Base-by-base conservation (phyloP, 345 rosid species). In the Lepidium aucheri region DNA sequence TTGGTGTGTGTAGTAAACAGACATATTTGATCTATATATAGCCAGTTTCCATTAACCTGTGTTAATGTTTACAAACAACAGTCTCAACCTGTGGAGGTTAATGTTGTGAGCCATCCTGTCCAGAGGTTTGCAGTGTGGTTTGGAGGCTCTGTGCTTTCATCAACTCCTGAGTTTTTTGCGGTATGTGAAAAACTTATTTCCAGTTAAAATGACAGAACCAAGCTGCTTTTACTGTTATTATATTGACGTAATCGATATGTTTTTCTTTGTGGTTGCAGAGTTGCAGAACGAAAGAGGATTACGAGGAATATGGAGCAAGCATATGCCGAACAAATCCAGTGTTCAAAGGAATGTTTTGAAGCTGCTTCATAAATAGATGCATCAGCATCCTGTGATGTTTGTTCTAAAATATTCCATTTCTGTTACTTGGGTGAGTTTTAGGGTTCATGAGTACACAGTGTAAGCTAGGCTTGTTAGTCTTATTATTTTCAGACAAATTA, bases 261-360 rank as follows among this genome's bases (percentile, higher is more conserved):
- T 38, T 30, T 4, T 4, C n/a, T n/a, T 65, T 60, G 8, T 9
- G 14, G 36, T 42, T 73, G 66, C 90, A 94, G 99, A 89, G 96
- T 63, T 88, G 96, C 74, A 97, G 93, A 76, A 94, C 99, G 60
- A 94, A 94, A 84, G 96, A 80, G 64, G 99, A 95, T 74, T 95
- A 95, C 0, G 96, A 91, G 67, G 99, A 95, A 78, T 84, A 80
- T 58, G 99, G 99, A 73, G 96, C 99, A 38, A 91, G 97, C 82
- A 89, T 95, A 59, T 95, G 99, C 76, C 99, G 99, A 16, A 83
- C 99, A 53, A 95, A 95, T 81, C 97, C 99, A n/a, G 93, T 91
- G 53, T 95, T 95, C 82, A 95, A 95, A 76, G 99, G 99, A 58
- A 95, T 95, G 99, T 95, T 84, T 74, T 95, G 74, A 73, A 72